Percentiles rank a stretch among this genome's conserved stretches.
phyloP scores from a whole-genome alignment of 768 basidiomycete species.

The Lactarius hengduanensis region DNA sequence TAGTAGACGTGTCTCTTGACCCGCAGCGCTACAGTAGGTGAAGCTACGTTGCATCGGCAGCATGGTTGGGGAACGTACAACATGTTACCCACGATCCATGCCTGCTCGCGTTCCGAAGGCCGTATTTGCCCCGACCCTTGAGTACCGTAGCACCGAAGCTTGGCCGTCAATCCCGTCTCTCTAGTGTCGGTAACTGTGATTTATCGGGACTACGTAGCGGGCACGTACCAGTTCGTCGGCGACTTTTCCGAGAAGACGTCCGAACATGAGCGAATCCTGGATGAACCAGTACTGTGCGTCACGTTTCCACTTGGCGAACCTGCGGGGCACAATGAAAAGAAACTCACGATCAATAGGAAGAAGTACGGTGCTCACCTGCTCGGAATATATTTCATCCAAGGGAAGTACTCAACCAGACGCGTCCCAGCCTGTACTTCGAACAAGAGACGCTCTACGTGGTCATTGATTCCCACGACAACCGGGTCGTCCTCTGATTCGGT shows the following conservation, averaged over 20 bases:
- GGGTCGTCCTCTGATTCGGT: conserved; percentile 19
- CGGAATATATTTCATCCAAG: not conserved
- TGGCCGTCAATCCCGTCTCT: conserved; percentile 7
- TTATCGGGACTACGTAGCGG: not conserved
- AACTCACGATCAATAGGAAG: not conserved
- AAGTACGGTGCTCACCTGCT: not conserved
- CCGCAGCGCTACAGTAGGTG: not conserved
- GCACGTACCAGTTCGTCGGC: not conserved
- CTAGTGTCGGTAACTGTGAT: not conserved
- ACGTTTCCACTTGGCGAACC: not conserved
- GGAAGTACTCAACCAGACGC: not conserved
- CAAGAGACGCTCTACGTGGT: not conserved
- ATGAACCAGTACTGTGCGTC: conserved; percentile 7
- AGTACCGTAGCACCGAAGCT: conserved; percentile 16
- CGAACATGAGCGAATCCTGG: conserved; percentile 4
- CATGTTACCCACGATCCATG: conserved; percentile 26
- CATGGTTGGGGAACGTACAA: conserved; percentile 15
- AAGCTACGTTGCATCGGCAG: not conserved
- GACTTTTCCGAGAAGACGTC: not conserved
- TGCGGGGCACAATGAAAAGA: not conserved
- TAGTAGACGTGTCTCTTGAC: conserved; percentile 17
- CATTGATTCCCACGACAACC: not conserved
- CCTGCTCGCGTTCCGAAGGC: conserved; percentile 20
- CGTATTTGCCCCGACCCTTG: not conserved
- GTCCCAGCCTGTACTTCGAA: not conserved